Evolutionary conservation across 495 filamentous ascomycete genomes (phyloP).

Genomic region (Penicillium flavigenum): DNA sequence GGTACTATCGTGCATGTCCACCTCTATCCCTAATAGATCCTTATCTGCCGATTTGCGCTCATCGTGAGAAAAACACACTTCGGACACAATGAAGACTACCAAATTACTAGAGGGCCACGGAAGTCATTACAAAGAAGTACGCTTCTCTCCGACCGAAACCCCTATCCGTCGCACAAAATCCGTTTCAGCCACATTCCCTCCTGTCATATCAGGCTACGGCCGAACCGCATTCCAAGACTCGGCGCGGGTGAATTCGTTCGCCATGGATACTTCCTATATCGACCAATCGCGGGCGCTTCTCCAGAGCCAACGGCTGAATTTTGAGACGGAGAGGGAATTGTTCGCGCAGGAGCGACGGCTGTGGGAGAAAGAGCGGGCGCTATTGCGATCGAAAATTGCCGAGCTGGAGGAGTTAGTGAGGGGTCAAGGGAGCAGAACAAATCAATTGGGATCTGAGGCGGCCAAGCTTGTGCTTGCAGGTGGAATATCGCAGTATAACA

Average conservation of each 20-base stretch:
- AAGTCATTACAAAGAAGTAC: constrained; percentile 49
- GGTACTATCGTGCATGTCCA: neutral
- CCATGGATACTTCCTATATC: constrained; percentile 36
- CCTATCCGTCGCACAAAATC: constrained; percentile 43
- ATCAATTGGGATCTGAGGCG: constrained; percentile 5
- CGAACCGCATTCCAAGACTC: constrained; percentile 13
- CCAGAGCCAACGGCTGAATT: constrained; percentile 40
- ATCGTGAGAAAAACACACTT: constrained; percentile 3
- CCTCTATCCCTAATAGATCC: neutral
- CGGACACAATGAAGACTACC: constrained; percentile 33
- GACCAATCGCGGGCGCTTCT: constrained; percentile 44
- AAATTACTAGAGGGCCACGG: constrained; percentile 40
- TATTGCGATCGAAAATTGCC: constrained; percentile 39
- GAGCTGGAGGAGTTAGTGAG: constrained; percentile 40
- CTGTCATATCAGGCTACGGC: constrained; percentile 25
- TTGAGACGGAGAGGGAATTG: constrained; percentile 39
- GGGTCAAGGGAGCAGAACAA: constrained; percentile 16
- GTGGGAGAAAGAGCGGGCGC: constrained; percentile 43
- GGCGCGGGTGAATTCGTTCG: constrained; percentile 8
- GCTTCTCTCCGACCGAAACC: constrained; percentile 46
- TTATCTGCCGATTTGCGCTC: constrained; percentile 1
- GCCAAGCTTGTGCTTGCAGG: constrained; percentile 7
- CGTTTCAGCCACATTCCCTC: constrained; percentile 35
- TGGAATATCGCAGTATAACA: constrained; percentile 15
- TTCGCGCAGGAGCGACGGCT: constrained; percentile 43